phyloP scores from a whole-genome alignment of 2,329 filamentous ascomycete species.

The Fusarium brachygibbosum region DNA sequence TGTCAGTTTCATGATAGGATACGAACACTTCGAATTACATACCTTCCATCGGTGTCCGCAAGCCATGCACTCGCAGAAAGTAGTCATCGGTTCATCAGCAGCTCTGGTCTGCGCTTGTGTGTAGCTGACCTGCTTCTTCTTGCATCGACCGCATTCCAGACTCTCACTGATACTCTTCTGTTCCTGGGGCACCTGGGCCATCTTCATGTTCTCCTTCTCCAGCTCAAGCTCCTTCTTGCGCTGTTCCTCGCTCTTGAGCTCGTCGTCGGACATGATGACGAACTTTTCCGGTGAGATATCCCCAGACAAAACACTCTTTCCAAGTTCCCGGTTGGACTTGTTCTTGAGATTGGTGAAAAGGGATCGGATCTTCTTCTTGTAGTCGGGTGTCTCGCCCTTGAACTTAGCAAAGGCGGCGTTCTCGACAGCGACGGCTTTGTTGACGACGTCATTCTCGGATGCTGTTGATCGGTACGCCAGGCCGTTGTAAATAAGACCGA shows the following conservation, averaged over 20 bases:
- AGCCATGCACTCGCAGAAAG: slow-evolving; percentile 78
- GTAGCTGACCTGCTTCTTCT: slow-evolving; percentile 94
- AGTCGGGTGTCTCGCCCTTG: slow-evolving; percentile 79
- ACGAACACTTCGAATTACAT: slow-evolving; percentile 47
- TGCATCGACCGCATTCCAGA: slow-evolving; percentile 91
- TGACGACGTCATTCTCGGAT: slow-evolving; percentile 77
- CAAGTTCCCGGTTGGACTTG: slow-evolving; percentile 84
- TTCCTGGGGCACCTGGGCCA: slow-evolving; percentile 92
- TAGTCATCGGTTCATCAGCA: slow-evolving; percentile 94
- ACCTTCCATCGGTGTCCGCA: slow-evolving; percentile 82
- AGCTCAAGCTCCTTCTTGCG: slow-evolving; percentile 81
- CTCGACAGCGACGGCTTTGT: slow-evolving; percentile 86
- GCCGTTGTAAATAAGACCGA: slow-evolving; percentile 94
- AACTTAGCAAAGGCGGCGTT: slow-evolving; percentile 77
- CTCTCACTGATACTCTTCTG: slow-evolving; percentile 92
- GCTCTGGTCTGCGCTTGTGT: slow-evolving; percentile 94
- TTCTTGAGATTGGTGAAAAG: slow-evolving; percentile 96
- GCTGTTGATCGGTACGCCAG: slow-evolving; percentile 79
- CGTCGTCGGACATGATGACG: slow-evolving; percentile 88
- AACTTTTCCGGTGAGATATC: slow-evolving; percentile 80
- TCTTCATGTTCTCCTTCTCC: slow-evolving; percentile 94
- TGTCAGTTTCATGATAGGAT: slow-evolving; percentile 19
- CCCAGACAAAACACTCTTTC: slow-evolving; percentile 79
- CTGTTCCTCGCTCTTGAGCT: slow-evolving; percentile 89
- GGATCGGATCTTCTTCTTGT: slow-evolving; percentile 90